A percentile compares a stretch with the other conserved stretches of the same genome.
Conservation (phyloP, 1,139 yeast genomes). For the Scheffersomyces lignicola region DNA sequence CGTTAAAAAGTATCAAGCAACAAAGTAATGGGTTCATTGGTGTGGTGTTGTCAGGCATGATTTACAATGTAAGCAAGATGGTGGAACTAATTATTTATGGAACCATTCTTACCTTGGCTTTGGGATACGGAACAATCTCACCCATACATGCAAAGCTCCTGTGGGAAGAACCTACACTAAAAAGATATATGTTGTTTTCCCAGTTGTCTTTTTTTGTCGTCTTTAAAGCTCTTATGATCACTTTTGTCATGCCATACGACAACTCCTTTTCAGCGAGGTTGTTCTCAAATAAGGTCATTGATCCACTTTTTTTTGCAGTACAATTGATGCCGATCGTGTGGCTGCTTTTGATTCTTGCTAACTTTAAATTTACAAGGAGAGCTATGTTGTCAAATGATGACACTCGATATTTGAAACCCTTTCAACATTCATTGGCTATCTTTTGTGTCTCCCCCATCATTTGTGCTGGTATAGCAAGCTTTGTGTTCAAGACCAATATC, state of each 20-base stretch:
- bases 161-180: background rate
- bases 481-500: background rate
- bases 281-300: background rate
- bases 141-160: background rate
- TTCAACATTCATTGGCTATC: background rate
- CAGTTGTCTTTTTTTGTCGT: background rate
- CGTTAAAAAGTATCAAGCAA: background rate
- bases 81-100: background rate
- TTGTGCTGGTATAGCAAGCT: background rate
- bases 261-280: background rate
- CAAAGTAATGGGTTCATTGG: background rate
- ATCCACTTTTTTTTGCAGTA: background rate
- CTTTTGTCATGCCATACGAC: background rate
- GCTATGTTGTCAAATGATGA: background rate
- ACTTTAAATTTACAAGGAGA: background rate
- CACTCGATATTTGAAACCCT: background rate
- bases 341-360: background rate
- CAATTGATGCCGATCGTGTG: background rate
- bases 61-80: background rate
- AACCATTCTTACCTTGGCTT: background rate
- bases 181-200: background rate
- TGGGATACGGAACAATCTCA: background rate
- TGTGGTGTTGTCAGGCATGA: conserved; percentile 1
- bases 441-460: background rate
- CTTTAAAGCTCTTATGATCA: background rate